Conservation (phyloP, 306 rosid genomes). For the Corylus avellana region DNA sequence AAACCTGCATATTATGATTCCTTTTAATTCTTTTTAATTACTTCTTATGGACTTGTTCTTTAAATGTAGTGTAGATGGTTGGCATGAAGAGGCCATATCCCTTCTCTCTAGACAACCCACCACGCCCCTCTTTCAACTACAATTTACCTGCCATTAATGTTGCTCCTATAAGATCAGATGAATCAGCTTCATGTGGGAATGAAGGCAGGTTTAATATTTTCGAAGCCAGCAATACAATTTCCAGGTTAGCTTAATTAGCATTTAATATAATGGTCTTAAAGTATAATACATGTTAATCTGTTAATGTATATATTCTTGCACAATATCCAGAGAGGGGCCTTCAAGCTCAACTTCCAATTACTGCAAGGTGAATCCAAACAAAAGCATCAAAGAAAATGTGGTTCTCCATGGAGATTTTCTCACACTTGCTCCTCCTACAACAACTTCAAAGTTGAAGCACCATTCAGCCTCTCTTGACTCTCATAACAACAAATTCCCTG, state of each 20-base stretch:
- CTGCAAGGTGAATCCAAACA: constrained; percentile 39
- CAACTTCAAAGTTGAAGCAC: constrained; percentile 29
- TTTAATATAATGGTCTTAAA: constrained; percentile 9
- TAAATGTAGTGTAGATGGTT: constrained; percentile 44
- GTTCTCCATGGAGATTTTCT: constrained; percentile 52
- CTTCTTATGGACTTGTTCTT: neutral
- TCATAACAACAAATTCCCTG: constrained; percentile 33
- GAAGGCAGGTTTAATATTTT: constrained; percentile 32
- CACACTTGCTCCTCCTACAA: constrained; percentile 53
- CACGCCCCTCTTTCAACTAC: constrained; percentile 41
- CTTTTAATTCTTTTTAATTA: too few species aligned
- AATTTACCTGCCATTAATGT: constrained; percentile 32
- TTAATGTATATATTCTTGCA: constrained; percentile 9
- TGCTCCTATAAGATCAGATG: constrained; percentile 49
- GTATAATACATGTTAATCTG: constrained; percentile 12
- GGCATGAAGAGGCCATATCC: constrained; percentile 74
- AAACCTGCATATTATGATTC: neutral
- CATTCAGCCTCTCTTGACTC: constrained; percentile 32
- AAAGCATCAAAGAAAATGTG: constrained; percentile 36
- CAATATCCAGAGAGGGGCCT: constrained; percentile 51
- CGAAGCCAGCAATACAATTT: constrained; percentile 33
- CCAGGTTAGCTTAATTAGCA: constrained; percentile 44
- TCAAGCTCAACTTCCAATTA: constrained; percentile 40
- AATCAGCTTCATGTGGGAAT: constrained; percentile 25
- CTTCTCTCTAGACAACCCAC: constrained; percentile 49